Evolutionary conservation across 2,329 filamentous ascomycete genomes (phyloP), one percentile per base, ranked within the genome.

Genomic region (Claviceps paspali): DNA sequence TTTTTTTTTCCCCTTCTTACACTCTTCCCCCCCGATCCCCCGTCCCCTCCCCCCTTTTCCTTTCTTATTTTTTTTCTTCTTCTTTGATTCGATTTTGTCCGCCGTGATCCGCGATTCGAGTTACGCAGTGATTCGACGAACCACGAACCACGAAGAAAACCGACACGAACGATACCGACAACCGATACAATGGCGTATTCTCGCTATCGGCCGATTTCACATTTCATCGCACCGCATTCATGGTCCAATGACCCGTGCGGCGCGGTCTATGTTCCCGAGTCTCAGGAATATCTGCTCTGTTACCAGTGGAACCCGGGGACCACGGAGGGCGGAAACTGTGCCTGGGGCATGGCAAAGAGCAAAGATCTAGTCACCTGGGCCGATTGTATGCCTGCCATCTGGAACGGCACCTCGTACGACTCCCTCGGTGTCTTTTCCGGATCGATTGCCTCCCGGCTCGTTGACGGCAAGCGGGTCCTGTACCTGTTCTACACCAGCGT

Each of bases 401-500:
- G 38, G 35, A 46, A 44, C 31, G 44, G 44, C 27, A 50, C 50
- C 6, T 52, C 56, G 17, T 64, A 64, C 26, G 62, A 64, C 40
- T 56, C 55, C 1, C 38, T 61, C 11, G 59, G 59, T 26, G 60
- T 65, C 10, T 65, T 64, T 36, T 62, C 63, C 28, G 62, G 62
- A 5, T 55, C 53, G 15, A 59, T 63, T n/a, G 59, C 62, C 23
- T 60, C 61, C 8, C 48, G 41, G 4, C 56, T 60, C 12, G 56
- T 63, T 40, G 53, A 59, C 11, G 60, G 58, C 14, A 54, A 36
- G 40, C 29, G 42, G 17, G 27, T 46, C 4, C 49, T 26, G 53
- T 60, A n/a, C 61, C 59, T 6, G 43, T 64, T 22, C 2, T 65
- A 65, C 41, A 62, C 62, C 6, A 58, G 56, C 5, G 59, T 64